A percentile compares a stretch with the other conserved stretches of the same genome.
Conservation (phyloP, 352 stramenopile genomes). For the Globisporangium polare region DNA sequence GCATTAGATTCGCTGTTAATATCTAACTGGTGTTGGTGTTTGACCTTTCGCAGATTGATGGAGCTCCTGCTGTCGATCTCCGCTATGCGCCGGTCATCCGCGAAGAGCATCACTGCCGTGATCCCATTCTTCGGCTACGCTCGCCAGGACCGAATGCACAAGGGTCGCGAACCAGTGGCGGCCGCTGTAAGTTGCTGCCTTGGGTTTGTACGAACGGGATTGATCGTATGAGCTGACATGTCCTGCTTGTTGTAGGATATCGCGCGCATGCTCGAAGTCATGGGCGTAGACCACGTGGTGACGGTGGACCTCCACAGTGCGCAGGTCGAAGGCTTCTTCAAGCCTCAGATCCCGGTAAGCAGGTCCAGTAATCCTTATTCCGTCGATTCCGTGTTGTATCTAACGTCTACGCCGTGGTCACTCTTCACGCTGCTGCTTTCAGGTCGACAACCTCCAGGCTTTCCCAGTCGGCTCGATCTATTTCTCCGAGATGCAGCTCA, state of each 20-base stretch:
- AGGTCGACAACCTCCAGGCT: constrained; percentile 83
- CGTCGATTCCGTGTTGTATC: not conserved
- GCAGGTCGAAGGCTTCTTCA: constrained; percentile 88
- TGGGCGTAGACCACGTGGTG: constrained; percentile 87
- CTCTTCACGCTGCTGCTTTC: not conserved
- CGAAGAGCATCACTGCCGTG: constrained; percentile 84
- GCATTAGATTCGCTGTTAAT: not conserved
- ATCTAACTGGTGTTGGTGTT: not conserved
- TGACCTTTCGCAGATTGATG: constrained; percentile 48
- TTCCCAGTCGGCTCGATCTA: constrained; percentile 85
- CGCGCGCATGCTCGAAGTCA: constrained; percentile 86
- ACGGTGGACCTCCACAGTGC: constrained; percentile 86
- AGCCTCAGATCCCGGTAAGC: constrained; percentile 69
- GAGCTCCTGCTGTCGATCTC: constrained; percentile 82
- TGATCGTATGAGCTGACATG: not conserved
- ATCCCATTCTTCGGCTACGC: constrained; percentile 88
- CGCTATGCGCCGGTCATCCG: constrained; percentile 76
- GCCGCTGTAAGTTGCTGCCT: constrained; percentile 38
- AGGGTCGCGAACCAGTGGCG: constrained; percentile 74
- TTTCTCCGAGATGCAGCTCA: constrained; percentile 75
- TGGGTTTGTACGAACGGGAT: not conserved
- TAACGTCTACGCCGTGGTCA: not conserved
- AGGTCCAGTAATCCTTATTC: not conserved
- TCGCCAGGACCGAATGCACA: constrained; percentile 83
- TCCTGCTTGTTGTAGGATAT: constrained; percentile 48